phyloP scores from a whole-genome alignment of 371 early-diverging fungal genomes.

The Lichtheimia ornata region DNA sequence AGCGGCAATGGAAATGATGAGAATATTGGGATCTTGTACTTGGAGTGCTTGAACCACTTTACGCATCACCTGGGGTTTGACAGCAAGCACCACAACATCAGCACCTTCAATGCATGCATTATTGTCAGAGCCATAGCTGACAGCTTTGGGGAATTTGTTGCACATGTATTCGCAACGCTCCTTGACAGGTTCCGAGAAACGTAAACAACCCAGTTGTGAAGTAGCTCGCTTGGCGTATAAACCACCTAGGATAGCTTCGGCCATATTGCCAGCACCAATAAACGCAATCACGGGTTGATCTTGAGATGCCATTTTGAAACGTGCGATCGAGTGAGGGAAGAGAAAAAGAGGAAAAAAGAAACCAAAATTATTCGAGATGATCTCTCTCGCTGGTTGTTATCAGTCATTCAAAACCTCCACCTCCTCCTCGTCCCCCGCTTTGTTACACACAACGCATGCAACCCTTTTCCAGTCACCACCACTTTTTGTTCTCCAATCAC shows the following conservation, averaged over 20 bases:
- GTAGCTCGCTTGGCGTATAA: slow-evolving; percentile 45
- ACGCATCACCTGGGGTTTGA: slow-evolving; percentile 88
- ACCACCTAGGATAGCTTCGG: slow-evolving; percentile 89
- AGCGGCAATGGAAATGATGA: slow-evolving; percentile 89
- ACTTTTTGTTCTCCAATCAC: no score
- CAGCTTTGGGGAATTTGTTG: slow-evolving; percentile 55
- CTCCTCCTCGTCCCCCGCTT: no score
- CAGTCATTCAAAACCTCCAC: no score
- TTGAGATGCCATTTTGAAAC: neutral
- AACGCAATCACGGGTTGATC: slow-evolving; percentile 56
- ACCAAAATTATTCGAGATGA: neutral
- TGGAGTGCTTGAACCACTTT: slow-evolving; percentile 62
- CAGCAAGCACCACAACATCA: slow-evolving; percentile 84
- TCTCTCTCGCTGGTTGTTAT: no score
- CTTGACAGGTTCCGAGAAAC: slow-evolving; percentile 82
- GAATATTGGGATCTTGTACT: slow-evolving; percentile 23
- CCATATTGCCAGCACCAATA: slow-evolving; percentile 96
- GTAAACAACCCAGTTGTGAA: slow-evolving; percentile 48
- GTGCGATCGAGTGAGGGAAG: neutral
- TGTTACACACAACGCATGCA: no score
- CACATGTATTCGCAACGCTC: slow-evolving; percentile 68
- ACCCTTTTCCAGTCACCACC: no score
- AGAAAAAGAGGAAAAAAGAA: neutral
- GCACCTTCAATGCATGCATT: slow-evolving; percentile 49
- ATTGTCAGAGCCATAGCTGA: slow-evolving; percentile 44